Percentiles rank a stretch among this genome's conserved stretches.
phyloP scores from a whole-genome alignment of 495 filamentous ascomycete species.

The Penicilliopsis zonata region DNA sequence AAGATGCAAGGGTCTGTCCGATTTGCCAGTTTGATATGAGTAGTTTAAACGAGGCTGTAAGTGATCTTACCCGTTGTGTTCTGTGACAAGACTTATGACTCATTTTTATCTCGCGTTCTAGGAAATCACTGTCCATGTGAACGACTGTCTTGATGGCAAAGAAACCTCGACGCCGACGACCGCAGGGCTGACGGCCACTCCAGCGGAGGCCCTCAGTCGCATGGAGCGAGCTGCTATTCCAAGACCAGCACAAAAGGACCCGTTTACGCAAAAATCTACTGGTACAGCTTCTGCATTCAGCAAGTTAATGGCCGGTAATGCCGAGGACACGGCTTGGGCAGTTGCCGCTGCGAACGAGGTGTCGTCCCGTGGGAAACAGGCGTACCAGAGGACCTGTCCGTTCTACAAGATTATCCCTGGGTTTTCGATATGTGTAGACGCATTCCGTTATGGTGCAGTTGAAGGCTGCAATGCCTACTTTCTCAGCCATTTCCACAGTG shows the following conservation, averaged over 20 bases:
- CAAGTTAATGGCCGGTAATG: conserved; percentile 82
- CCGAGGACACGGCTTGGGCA: conserved; percentile 85
- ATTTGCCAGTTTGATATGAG: conserved; percentile 56
- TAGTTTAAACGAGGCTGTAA: conserved; percentile 45
- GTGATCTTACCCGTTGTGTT: conserved; percentile 1
- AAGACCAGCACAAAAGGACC: conserved; percentile 65
- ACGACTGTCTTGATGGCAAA: conserved; percentile 82
- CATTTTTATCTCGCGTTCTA: conserved; percentile 17
- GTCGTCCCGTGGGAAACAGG: conserved; percentile 72
- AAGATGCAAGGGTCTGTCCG: conserved; percentile 45
- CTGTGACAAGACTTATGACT: not conserved
- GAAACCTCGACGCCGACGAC: conserved; percentile 36
- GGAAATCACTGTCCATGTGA: conserved; percentile 64
- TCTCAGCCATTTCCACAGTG: conserved; percentile 93
- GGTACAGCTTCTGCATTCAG: conserved; percentile 59
- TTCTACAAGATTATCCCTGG: conserved; percentile 98
- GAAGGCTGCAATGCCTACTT: conserved; percentile 92
- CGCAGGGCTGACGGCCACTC: conserved; percentile 4
- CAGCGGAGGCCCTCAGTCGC: conserved; percentile 29
- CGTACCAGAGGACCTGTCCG: conserved; percentile 82
- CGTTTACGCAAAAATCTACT: conserved; percentile 41
- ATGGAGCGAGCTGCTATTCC: conserved; percentile 58
- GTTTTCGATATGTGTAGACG: conserved; percentile 87
- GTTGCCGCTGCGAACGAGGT: conserved; percentile 69
- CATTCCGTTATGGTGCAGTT: conserved; percentile 89